These are phyloP conservation scores for Tremella yokohamensis DNA, from an alignment of 768 basidiomycete species.

Conservation along the genomic window DNA sequence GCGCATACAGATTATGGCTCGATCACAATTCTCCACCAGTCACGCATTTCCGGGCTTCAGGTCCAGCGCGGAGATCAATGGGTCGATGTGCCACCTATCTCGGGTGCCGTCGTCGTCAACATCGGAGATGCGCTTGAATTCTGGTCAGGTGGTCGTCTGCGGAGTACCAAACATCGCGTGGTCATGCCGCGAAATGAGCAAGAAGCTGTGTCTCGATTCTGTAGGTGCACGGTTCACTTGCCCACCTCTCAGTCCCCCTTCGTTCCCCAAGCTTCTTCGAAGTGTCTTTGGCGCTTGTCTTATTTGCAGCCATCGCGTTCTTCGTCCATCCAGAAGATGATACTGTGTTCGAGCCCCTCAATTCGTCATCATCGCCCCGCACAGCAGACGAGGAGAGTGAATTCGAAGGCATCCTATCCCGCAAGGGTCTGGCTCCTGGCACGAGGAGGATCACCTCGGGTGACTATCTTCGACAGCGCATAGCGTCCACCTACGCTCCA, in stretches of 20 bases:
- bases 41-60: constrained; percentile 31
- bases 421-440: constrained; percentile 14
- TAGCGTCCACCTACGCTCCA: constrained; percentile 1
- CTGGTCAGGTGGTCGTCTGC: constrained; percentile 6
- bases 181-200: constrained; percentile 18
- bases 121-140: constrained; percentile 30
- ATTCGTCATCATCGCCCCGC: background rate
- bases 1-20: constrained; percentile 39
- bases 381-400: background rate
- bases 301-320: constrained; percentile 27
- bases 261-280: too few relatives aligned
- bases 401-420: constrained; percentile 8
- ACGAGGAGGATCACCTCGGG: constrained; percentile 7
- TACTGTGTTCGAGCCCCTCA: constrained; percentile 8
- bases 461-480: constrained; percentile 8
- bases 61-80: constrained; percentile 23
- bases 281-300: too few relatives aligned
- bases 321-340: constrained; percentile 35
- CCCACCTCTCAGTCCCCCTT: too few relatives aligned
- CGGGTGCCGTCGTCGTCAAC: constrained; percentile 25
- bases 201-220: constrained; percentile 22
- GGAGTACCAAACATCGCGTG: constrained; percentile 36
- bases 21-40: constrained; percentile 35
- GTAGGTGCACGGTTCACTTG: constrained; percentile 4
- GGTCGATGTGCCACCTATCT: constrained; percentile 30